These are phyloP conservation scores for Sextonia rubra DNA, from an alignment of 164 flowering plant species.

Conservation along the genomic window DNA sequence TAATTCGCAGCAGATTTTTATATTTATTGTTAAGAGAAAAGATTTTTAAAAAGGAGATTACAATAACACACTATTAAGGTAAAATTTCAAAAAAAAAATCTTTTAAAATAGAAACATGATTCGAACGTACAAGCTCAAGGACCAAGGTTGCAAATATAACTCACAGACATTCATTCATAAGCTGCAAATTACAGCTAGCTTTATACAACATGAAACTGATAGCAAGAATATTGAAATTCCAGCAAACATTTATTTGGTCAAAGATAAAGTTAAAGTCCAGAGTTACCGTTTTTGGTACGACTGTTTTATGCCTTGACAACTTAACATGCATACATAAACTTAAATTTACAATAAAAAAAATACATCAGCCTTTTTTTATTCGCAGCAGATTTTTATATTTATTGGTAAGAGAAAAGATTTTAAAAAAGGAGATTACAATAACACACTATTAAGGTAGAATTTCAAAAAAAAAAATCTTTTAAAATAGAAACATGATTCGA, in stretches of 20 bases:
- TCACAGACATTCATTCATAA: not conserved
- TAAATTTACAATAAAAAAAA: not conserved
- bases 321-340: not conserved
- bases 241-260: not conserved
- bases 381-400: not conserved
- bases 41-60: not conserved
- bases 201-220: not conserved
- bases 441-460: not conserved
- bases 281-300: not conserved
- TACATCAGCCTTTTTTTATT: not conserved
- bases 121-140: too few relatives aligned
- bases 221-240: not conserved
- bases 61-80: not conserved
- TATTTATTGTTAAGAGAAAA: not conserved
- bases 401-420: not conserved
- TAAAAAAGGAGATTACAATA: not conserved
- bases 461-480: too few relatives aligned
- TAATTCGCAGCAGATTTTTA: not conserved
- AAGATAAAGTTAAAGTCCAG: not conserved
- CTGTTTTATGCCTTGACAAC: not conserved
- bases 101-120: too few relatives aligned
- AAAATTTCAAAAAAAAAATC: too few relatives aligned
- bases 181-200: not conserved
- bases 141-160: not conserved
- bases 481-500: too few relatives aligned